Conservation (phyloP, 2,329 filamentous ascomycete genomes). For the Beauveria sp. region DNA sequence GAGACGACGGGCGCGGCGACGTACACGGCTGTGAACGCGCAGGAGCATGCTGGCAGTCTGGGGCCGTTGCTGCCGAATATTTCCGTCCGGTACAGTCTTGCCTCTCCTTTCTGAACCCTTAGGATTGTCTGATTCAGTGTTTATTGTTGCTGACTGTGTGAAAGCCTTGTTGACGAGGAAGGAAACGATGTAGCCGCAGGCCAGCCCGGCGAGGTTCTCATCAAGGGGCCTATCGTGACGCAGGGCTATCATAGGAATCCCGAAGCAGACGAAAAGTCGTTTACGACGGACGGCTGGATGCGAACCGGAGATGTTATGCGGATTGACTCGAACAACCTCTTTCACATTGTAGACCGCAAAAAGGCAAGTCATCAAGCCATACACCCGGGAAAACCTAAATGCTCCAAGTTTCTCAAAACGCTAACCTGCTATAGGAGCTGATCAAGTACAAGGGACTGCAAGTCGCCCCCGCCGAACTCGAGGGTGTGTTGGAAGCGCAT, state of each 20-base stretch:
- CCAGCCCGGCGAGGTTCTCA: constrained; percentile 52
- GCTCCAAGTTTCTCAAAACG: background rate
- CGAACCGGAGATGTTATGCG: constrained; percentile 73
- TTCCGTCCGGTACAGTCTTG: constrained; percentile 18
- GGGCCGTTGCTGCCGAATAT: constrained; percentile 22
- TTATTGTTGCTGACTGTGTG: constrained; percentile 13
- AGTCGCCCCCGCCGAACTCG: constrained; percentile 59
- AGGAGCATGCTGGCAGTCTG: constrained; percentile 40
- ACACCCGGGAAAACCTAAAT: background rate
- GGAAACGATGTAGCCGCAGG: constrained; percentile 31
- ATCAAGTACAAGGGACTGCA: constrained; percentile 53
- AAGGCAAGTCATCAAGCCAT: constrained; percentile 37
- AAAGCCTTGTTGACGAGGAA: constrained; percentile 31
- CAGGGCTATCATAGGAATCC: constrained; percentile 65
- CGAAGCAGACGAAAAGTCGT: constrained; percentile 53
- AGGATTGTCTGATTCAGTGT: background rate
- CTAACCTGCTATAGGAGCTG: constrained; percentile 39
- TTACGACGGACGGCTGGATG: constrained; percentile 54
- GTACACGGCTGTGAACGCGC: constrained; percentile 29
- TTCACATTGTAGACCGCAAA: constrained; percentile 66
- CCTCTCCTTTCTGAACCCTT: background rate
- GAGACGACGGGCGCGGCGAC: constrained; percentile 47
- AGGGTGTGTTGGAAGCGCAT: constrained; percentile 34
- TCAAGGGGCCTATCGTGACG: constrained; percentile 64
- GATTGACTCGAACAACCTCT: constrained; percentile 62